Evolutionary conservation across 2,329 filamentous ascomycete species (phyloP).

Genomic region (Exophiala lecanii-corni): DNA sequence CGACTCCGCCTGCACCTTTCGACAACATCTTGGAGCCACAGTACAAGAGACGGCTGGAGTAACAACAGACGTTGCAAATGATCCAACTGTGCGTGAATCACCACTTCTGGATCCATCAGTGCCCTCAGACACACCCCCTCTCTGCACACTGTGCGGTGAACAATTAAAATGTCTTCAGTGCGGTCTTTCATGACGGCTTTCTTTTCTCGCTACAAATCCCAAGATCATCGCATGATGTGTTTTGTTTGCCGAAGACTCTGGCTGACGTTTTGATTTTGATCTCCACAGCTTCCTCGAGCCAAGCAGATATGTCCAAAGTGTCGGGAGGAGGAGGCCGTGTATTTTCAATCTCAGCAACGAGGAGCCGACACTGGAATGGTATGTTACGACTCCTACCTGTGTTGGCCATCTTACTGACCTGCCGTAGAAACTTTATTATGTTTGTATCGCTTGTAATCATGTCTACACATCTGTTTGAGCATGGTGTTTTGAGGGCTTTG

Average conservation of each 20-base stretch:
- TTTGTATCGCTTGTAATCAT: constrained; percentile 89
- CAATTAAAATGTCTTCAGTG: constrained; percentile 53
- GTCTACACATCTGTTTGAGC: constrained; percentile 54
- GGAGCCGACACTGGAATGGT: constrained; percentile 98
- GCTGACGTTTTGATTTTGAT: constrained; percentile 24
- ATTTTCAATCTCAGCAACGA: constrained; percentile 98
- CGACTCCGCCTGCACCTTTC: constrained; percentile 85
- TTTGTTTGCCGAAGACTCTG: constrained; percentile 31
- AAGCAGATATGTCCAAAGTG: constrained; percentile 82
- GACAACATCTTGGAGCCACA: constrained; percentile 86
- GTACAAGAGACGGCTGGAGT: constrained; percentile 95
- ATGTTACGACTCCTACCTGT: constrained; percentile 36
- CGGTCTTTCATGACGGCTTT: constrained; percentile 31
- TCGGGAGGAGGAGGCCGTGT: constrained; percentile 84
- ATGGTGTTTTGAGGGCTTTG: constrained; percentile 9
- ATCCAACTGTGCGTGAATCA: constrained; percentile 74
- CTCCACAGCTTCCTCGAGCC: constrained; percentile 77
- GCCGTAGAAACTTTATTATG: constrained; percentile 78
- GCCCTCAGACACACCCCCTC: constrained; percentile 35
- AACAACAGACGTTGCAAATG: constrained; percentile 91
- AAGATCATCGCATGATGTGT: too few species aligned
- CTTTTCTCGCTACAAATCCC: too few species aligned
- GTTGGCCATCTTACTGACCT: constrained; percentile 11
- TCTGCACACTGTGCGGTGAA: constrained; percentile 57
- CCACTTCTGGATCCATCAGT: constrained; percentile 45